Percentiles rank a stretch among this genome's conserved stretches.
phyloP scores from a whole-genome alignment of 2,329 filamentous ascomycete genomes.

The Curvularia lunata region DNA sequence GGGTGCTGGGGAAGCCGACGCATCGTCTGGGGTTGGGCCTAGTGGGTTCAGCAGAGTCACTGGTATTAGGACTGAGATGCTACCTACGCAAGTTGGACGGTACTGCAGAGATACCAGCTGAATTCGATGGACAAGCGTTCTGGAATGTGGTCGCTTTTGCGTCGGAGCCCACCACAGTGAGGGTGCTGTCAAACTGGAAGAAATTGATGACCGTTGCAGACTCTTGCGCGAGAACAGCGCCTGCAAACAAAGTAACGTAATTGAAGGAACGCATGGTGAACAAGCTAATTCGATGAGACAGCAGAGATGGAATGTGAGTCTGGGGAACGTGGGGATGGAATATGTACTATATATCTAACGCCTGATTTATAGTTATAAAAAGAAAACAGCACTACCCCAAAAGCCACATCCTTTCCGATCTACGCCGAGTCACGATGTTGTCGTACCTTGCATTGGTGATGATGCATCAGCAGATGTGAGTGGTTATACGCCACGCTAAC shows the following conservation, averaged over 20 bases:
- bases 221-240: constrained; percentile 27
- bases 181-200: constrained; percentile 15
- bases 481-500: constrained; percentile 6
- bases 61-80: neutral
- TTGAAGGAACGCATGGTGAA: constrained; percentile 29
- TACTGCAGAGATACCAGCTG: constrained; percentile 19
- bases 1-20: constrained; percentile 15
- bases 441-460: constrained; percentile 6
- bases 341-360: neutral
- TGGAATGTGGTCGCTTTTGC: constrained; percentile 32
- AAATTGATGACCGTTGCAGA: constrained; percentile 28
- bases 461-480: constrained; percentile 13
- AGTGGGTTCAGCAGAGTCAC: neutral
- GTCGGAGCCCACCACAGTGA: constrained; percentile 31
- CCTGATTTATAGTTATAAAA: neutral
- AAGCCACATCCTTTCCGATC: neutral
- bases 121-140: constrained; percentile 22
- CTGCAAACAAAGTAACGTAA: constrained; percentile 24
- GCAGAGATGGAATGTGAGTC: neutral
- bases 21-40: constrained; percentile 1
- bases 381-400: neutral
- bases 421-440: constrained; percentile 9
- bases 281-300: neutral
- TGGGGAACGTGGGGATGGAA: neutral
- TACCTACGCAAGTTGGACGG: constrained; percentile 9